Evolutionary conservation across 352 stramenopile genomes (phyloP).

Genomic region (Pythium biforme): DNA sequence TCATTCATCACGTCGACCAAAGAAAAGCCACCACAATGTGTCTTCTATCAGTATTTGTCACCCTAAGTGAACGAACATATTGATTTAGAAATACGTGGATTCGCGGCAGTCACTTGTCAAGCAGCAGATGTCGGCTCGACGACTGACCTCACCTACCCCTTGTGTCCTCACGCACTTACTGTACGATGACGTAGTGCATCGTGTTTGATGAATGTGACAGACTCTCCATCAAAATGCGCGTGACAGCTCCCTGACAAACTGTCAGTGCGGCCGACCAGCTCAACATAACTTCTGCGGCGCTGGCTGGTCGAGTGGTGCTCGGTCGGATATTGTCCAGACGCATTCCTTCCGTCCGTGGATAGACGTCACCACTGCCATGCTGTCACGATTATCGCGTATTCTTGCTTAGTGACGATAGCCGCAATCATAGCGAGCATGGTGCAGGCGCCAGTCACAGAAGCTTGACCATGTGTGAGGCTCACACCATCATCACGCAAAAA

Average conservation of each 20-base stretch:
- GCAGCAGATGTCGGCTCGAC: conserved; percentile 13
- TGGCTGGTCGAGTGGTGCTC: background rate
- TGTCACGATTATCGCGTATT: too few species aligned
- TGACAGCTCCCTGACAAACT: background rate
- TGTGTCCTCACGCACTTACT: conserved; percentile 9
- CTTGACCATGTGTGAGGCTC: too few species aligned
- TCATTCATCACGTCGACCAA: background rate
- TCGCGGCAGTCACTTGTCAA: background rate
- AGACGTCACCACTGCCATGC: too few species aligned
- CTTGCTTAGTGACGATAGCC: too few species aligned
- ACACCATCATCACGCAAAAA: too few species aligned
- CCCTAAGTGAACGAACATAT: background rate
- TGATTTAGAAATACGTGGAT: background rate
- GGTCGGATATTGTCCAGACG: too few species aligned
- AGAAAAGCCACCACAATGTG: background rate
- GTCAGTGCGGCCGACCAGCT: too few species aligned
- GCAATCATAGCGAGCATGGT: too few species aligned
- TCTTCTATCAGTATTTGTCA: background rate
- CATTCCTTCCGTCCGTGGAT: too few species aligned
- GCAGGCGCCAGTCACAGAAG: too few species aligned
- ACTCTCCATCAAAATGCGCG: conserved; percentile 5
- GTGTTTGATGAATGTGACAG: background rate
- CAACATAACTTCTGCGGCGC: too few species aligned
- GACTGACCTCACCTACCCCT: conserved; percentile 20
- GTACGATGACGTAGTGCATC: background rate